A percentile compares a stretch with the other conserved stretches of the same genome.
phyloP scores from a whole-genome alignment of 495 filamentous ascomycete genomes.

The Talaromyces liani region DNA sequence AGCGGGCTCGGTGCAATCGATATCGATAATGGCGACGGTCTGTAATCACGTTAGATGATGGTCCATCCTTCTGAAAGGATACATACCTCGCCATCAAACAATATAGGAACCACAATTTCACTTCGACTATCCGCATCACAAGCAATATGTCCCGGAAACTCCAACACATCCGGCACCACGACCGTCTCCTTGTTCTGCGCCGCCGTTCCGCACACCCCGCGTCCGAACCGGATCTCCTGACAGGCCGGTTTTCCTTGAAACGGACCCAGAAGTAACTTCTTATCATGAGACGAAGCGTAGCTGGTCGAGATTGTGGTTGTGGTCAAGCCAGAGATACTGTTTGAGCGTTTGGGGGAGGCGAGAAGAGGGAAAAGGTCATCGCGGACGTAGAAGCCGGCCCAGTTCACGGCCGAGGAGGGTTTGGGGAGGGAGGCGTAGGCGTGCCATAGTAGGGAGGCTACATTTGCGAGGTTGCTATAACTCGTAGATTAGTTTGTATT shows the following conservation, averaged over 20 bases:
- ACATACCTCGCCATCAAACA: conserved; percentile 49
- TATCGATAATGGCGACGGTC: conserved; percentile 83
- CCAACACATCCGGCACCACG: conserved; percentile 65
- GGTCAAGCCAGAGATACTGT: conserved; percentile 20
- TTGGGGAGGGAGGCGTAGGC: conserved; percentile 70
- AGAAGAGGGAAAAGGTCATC: conserved; percentile 47
- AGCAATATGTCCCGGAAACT: conserved; percentile 85
- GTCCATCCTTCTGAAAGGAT: background rate
- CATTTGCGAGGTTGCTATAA: conserved; percentile 73
- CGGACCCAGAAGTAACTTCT: conserved; percentile 67
- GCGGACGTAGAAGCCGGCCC: conserved; percentile 87
- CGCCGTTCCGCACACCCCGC: conserved; percentile 79
- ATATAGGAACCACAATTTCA: conserved; percentile 86
- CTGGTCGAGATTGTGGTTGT: conserved; percentile 18
- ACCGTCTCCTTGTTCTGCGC: conserved; percentile 56
- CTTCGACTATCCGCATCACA: conserved; percentile 77
- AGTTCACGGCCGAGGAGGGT: conserved; percentile 70
- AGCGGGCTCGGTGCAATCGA: conserved; percentile 64
- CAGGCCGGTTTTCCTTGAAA: conserved; percentile 88
- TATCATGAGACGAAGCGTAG: conserved; percentile 12
- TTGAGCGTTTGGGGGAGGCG: conserved; percentile 14
- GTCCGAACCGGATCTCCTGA: conserved; percentile 71
- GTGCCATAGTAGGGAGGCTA: conserved; percentile 81
- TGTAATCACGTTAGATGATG: conserved; percentile 12
- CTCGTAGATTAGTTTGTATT: background rate